These are phyloP conservation scores for Zygotorulaspora florentina DNA, from an alignment of 805 yeast genomes.

Conservation along the genomic window DNA sequence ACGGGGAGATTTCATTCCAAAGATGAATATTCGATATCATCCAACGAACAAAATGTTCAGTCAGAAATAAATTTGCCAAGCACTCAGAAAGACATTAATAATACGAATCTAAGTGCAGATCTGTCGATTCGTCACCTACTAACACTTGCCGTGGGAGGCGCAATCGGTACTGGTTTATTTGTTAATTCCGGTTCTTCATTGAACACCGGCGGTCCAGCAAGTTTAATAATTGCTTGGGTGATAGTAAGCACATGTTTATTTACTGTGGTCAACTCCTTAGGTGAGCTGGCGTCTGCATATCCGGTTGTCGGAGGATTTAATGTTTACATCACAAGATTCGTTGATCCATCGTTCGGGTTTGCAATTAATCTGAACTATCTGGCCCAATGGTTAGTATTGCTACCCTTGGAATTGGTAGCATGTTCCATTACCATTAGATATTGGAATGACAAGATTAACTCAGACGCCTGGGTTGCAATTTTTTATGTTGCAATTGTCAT, in stretches of 20 bases:
- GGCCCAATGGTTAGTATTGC: conserved; percentile 51
- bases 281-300: conserved; percentile 50
- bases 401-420: conserved; percentile 59
- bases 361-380: conserved; percentile 52
- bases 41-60: too few species aligned
- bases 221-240: conserved; percentile 52
- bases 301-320: conserved; percentile 54
- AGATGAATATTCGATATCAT: too few species aligned
- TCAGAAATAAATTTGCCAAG: not conserved
- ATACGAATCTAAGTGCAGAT: not conserved
- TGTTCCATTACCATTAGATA: conserved; percentile 53
- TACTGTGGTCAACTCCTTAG: conserved; percentile 52
- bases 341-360: conserved; percentile 55
- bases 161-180: conserved; percentile 66
- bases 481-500: conserved; percentile 46
- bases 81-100: not conserved
- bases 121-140: conserved; percentile 42
- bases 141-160: conserved; percentile 65
- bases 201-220: conserved; percentile 60
- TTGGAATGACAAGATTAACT: conserved; percentile 47
- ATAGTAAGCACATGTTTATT: conserved; percentile 56
- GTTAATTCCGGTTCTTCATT: conserved; percentile 62
- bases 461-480: conserved; percentile 59
- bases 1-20: too few species aligned
- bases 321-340: conserved; percentile 46